Conservation (phyloP, 1,284 basidiomycete genomes). For the Malassezia caprae region DNA sequence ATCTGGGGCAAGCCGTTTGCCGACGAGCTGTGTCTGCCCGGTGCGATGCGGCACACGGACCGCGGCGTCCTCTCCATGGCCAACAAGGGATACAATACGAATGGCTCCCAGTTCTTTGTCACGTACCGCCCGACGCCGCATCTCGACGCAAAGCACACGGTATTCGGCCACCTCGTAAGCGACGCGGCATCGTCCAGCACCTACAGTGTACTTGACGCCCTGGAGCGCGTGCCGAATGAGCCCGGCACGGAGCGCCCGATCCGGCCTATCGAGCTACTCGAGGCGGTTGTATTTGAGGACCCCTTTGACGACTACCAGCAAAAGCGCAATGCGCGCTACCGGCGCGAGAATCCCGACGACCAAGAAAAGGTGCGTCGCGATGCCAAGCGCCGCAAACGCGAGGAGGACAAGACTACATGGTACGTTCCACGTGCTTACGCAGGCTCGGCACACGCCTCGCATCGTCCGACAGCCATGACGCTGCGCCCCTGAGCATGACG, state of each 20-base stretch:
- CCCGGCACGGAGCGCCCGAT: conserved; percentile 74
- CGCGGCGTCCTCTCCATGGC: conserved; percentile 44
- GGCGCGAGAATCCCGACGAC: conserved; percentile 24
- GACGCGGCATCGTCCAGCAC: conserved; percentile 59
- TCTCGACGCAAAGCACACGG: conserved; percentile 67
- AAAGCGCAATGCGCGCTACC: conserved; percentile 18
- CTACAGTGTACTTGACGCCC: conserved; percentile 59
- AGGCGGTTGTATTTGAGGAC: conserved; percentile 31
- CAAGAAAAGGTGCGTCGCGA: conserved; percentile 23
- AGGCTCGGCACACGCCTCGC: conserved; percentile 21
- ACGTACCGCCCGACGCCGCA: conserved; percentile 58
- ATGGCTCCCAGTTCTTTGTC: conserved; percentile 40
- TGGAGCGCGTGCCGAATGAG: conserved; percentile 72
- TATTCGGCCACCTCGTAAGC: conserved; percentile 84
- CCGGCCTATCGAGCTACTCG: conserved; percentile 60
- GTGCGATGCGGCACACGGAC: conserved; percentile 31
- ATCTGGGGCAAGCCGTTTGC: conserved; percentile 90
- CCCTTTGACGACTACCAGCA: conserved; percentile 34
- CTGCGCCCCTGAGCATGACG: background rate
- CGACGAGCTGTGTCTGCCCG: conserved; percentile 64
- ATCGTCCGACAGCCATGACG: background rate
- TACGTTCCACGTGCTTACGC: conserved; percentile 1
- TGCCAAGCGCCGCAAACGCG: conserved; percentile 33
- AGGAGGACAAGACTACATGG: conserved; percentile 43
- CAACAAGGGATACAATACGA: conserved; percentile 39